Conservation (phyloP, 2,329 filamentous ascomycete species). For the Teratosphaeriaceae sp. region DNA sequence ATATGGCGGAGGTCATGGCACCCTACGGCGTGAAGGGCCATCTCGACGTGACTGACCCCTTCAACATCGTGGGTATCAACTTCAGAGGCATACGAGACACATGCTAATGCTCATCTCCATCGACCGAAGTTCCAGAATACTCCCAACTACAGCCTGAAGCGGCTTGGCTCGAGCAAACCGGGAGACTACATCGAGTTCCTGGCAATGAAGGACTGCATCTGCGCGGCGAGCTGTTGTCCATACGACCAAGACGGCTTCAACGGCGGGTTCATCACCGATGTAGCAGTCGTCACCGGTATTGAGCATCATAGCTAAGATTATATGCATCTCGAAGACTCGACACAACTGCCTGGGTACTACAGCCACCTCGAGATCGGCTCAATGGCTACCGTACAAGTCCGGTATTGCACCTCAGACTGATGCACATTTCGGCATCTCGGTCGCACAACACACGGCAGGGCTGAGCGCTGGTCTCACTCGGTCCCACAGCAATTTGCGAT, state of each 20-base stretch:
- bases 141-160: conserved; percentile 33
- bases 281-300: conserved; percentile 28
- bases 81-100: too few species aligned
- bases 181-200: conserved; percentile 35
- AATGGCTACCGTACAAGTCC: too few species aligned
- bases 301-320: not conserved
- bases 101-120: too few species aligned
- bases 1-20: conserved; percentile 34
- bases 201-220: conserved; percentile 29
- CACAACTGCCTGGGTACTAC: not conserved
- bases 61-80: too few species aligned
- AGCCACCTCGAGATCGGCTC: too few species aligned
- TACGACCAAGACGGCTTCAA: conserved; percentile 34
- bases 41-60: conserved; percentile 31
- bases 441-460: too few species aligned
- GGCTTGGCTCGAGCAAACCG: conserved; percentile 29
- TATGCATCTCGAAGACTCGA: not conserved
- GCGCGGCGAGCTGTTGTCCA: conserved; percentile 33
- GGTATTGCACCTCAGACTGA: too few species aligned
- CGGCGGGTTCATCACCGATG: conserved; percentile 32
- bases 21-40: conserved; percentile 27
- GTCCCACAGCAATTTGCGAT: not conserved
- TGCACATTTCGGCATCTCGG: too few species aligned
- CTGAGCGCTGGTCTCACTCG: not conserved
- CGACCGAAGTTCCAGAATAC: conserved; percentile 39